Percentiles rank a stretch among this genome's conserved stretches.
Evolutionary conservation across 2,329 filamentous ascomycete genomes (phyloP).

Genomic region (Ophiostoma montium): DNA sequence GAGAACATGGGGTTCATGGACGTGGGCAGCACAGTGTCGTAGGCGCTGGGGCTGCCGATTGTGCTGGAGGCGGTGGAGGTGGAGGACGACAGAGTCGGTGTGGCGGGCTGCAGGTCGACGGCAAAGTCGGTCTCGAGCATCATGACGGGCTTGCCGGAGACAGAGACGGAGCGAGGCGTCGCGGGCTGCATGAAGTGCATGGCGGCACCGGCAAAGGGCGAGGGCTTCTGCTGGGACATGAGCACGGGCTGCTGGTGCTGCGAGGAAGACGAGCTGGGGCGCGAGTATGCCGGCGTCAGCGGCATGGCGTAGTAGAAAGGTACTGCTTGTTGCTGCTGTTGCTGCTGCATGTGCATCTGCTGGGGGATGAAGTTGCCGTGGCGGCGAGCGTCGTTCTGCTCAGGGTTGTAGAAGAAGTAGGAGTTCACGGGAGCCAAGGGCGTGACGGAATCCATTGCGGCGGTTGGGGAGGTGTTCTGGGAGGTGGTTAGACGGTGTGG

Average conservation of each 20-base stretch:
- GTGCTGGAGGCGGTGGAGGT: constrained; percentile 70
- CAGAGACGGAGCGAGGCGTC: constrained; percentile 52
- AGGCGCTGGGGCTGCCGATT: constrained; percentile 71
- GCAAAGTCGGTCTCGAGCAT: constrained; percentile 64
- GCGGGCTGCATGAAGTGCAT: constrained; percentile 24
- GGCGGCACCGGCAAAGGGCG: constrained; percentile 33
- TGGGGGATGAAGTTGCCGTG: constrained; percentile 62
- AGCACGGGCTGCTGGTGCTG: constrained; percentile 28
- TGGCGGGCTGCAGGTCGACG: constrained; percentile 59
- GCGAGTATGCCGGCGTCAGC: constrained; percentile 49
- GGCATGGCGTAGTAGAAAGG: constrained; percentile 24
- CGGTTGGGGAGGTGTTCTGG: neutral
- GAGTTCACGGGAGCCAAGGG: constrained; percentile 53
- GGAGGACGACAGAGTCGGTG: constrained; percentile 64
- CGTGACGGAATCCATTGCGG: constrained; percentile 51
- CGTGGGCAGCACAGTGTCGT: constrained; percentile 58
- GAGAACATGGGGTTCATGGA: constrained; percentile 71
- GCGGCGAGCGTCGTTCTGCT: constrained; percentile 58
- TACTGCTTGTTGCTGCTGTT: constrained; percentile 18
- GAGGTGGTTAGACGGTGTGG: constrained; percentile 8
- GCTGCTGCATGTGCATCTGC: constrained; percentile 39
- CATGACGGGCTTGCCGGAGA: constrained; percentile 65
- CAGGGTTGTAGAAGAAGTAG: constrained; percentile 80
- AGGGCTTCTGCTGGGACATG: constrained; percentile 13
- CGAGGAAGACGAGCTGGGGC: constrained; percentile 51